Evolutionary conservation across 1,284 basidiomycete genomes (phyloP), one percentile per base, ranked within the genome.

Genomic region (Cryptococcus hybrid): DNA sequence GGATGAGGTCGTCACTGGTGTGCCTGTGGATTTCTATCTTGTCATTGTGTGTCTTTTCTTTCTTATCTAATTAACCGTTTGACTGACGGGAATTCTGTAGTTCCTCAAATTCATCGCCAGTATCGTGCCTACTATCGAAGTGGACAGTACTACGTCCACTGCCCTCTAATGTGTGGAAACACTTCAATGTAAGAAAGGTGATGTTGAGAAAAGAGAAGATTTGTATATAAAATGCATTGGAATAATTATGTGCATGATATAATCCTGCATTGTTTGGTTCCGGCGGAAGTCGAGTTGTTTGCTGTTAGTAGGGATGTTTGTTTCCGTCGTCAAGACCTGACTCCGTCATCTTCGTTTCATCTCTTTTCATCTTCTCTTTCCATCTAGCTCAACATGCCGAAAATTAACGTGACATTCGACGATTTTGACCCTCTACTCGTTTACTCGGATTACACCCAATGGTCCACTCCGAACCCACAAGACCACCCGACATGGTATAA

Each of bases 91-190:
- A 30, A 30, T 3, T 30, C 52, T 4, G 47, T 56, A 78, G 77
- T 95, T 96, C 84, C 85, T 96, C 81, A 97, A 96, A 83, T 96
- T 96, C 79, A 94, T 96, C 74, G 91, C 92, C 12, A 74, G 74
- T 63, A 77, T 78, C 49, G 78, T 81, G 5, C 93, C 93, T 30
- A 96, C 93, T 40, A 96, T 97, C 74, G 93, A 97, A 80, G 89
- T 92, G 47, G 90, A 92, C 77, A 91, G 89, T 60, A 92, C 90
- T 50, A 89, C 90, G 12, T 52, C 61, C 34, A 63, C 61, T 47
- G 47, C 12, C 6, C 34, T 47, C 24, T 47, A 30, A 11, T 30
- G 2, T 30, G 30, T 30, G 30, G 30, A 30, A 30, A 30, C 30
- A 3, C 30, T 30, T 30, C 30, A 30, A 30, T 30, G 30, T 30